phyloP scores from a whole-genome alignment of 805 yeast genomes.

The Wickerhamomyces bovis region DNA sequence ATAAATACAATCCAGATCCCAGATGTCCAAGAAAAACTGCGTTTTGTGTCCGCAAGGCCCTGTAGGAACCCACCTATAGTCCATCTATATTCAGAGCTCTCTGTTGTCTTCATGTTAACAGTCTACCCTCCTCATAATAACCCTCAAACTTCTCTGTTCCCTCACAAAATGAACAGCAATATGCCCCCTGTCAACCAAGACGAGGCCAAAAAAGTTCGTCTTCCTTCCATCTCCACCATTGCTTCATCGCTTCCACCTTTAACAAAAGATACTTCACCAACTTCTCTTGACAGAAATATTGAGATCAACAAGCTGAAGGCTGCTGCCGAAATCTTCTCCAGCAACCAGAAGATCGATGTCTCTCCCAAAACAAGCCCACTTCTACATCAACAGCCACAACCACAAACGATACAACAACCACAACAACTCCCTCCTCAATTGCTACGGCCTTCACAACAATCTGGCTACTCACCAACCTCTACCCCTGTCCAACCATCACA shows the following conservation, averaged over 20 bases:
- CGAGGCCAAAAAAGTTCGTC: neutral
- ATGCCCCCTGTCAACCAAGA: neutral
- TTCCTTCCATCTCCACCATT: neutral
- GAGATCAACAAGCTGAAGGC: conserved; percentile 1
- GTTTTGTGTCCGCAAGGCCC: neutral
- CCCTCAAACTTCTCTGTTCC: neutral
- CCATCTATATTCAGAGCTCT: neutral
- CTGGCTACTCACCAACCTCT: neutral
- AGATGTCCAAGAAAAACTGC: neutral
- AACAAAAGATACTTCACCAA: neutral
- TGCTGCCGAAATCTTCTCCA: conserved; percentile 4
- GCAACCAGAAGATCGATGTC: neutral
- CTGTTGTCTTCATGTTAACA: neutral
- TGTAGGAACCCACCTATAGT: neutral
- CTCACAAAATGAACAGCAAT: neutral
- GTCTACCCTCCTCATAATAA: neutral
- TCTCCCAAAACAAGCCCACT: neutral
- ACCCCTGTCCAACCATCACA: neutral
- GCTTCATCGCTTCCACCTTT: neutral
- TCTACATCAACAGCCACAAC: neutral
- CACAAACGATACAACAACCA: neutral
- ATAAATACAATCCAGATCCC: neutral
- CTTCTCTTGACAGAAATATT: neutral
- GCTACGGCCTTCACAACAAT: neutral
- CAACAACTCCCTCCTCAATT: neutral